A percentile compares a stretch with the other conserved stretches of the same genome.
Conservation (phyloP, 768 basidiomycete genomes). For the Austroboletus eburneus region DNA sequence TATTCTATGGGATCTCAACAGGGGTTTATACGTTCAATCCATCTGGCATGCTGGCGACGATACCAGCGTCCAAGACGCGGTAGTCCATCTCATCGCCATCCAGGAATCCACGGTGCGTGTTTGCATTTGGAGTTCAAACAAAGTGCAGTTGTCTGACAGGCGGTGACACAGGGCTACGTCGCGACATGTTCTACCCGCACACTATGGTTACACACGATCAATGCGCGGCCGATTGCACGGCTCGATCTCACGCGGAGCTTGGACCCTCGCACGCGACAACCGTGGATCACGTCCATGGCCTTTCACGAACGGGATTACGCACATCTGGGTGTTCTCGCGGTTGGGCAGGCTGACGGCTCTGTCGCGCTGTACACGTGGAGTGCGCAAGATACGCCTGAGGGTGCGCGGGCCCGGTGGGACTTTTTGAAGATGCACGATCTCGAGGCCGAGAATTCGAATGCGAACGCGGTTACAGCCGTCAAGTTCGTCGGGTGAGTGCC, state of each 20-base stretch:
- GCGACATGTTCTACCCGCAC: slow-evolving; percentile 73
- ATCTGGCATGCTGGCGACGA: slow-evolving; percentile 58
- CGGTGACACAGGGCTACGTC: slow-evolving; percentile 68
- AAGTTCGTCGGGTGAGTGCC: slow-evolving; percentile 79
- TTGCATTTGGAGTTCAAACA: too few species aligned
- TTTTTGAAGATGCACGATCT: slow-evolving; percentile 67
- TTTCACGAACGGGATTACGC: slow-evolving; percentile 92
- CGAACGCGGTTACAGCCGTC: slow-evolving; percentile 66
- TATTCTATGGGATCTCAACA: slow-evolving; percentile 87
- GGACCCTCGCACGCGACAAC: slow-evolving; percentile 36
- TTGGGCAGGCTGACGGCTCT: slow-evolving; percentile 70
- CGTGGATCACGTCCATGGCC: slow-evolving; percentile 67
- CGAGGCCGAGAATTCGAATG: slow-evolving; percentile 43
- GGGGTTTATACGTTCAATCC: slow-evolving; percentile 73
- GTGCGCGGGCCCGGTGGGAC: slow-evolving; percentile 68
- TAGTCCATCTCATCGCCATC: slow-evolving; percentile 68
- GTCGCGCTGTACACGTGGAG: slow-evolving; percentile 84
- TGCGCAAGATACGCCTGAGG: slow-evolving; percentile 65
- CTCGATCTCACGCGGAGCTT: slow-evolving; percentile 52
- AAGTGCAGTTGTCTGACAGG: not conserved
- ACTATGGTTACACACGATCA: slow-evolving; percentile 81
- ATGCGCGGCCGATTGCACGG: slow-evolving; percentile 71
- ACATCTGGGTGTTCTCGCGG: slow-evolving; percentile 71
- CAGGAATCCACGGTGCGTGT: slow-evolving; percentile 80
- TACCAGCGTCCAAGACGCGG: slow-evolving; percentile 25